Evolutionary conservation across 208 protist species (phyloP), one percentile per base, ranked within the genome.

Genomic region (Crithidia acanthocephali): DNA sequence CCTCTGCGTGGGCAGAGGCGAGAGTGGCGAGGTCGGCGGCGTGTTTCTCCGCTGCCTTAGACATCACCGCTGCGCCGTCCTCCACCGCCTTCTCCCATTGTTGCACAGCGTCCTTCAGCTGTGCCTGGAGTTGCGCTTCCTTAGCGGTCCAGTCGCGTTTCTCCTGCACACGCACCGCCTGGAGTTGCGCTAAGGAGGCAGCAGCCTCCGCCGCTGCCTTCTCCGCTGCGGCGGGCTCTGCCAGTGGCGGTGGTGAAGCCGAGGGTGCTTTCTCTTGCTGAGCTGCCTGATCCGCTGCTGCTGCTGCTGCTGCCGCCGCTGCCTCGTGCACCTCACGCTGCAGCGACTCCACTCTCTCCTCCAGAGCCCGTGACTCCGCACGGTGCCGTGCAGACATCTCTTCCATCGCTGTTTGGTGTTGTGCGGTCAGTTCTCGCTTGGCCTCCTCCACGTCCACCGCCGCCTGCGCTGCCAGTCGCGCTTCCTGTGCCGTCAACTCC

Each of bases 401-500:
- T 15, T 53, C 18, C 52, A 72, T 9, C 13, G 50, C 60, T 5
- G 51, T 42, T 2, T 47, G 40, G 23, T 63, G 67, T 27, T 77
- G 68, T 33, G 37, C 40, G 23, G 2, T 22, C 16, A 18, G 47
- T 9, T 7, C 2, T 13, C 51, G 32, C 62, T 47, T 16, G 5
- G 37, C 50, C 20, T 20, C 55, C 45, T 55, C 55, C 22, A 35
- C 16, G 13, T 58, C 55, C 0, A 32, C 32, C 6, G 20, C 44
- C 7, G 48, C 55, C 59, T 58, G 5, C 57, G 28, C 55, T 44
- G 62, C 37, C 32, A 47, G 52, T 23, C 68, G 60, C 28, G 63
- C 27, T 2, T 61, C 60, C 55, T 79, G 65, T 8, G 72, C 51
- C 42, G 72, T 53, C 30, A 76, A 47, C 45, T 48, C 53, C 23